Evolutionary conservation across 768 basidiomycete genomes (phyloP), one percentile per base, ranked within the genome.

Genomic region (Termitomyces titanicus): DNA sequence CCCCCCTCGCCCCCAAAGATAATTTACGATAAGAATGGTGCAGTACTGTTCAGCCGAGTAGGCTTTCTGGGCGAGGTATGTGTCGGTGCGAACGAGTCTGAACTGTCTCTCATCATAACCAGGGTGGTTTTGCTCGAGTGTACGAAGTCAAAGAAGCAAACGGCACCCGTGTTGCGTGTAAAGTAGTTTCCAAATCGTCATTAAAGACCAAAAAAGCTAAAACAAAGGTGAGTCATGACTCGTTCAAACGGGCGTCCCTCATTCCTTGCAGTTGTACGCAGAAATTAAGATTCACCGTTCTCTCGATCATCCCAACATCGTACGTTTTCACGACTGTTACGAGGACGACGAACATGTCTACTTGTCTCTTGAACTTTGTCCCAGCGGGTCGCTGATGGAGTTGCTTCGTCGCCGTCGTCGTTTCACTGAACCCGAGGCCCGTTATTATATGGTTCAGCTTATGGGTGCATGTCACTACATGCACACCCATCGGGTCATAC

Each of bases 241-340:
- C 18, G 7, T 29, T 15, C 18, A 33, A 22, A 22, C 12, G n/a
- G 29, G 27, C 15, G 10, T 18, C 12, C 8, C 34, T 51, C 44
- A 50, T 25, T 1, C 18, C 7, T 25, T 44, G 29, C 33, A 98
- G 96, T 83, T 99, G 44, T 99, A 94, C 66, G 95, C 96, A 57
- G 96, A 99, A 79, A 99, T 99, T 65, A 97, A 96, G 78, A 93
- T 99, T 46, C 96, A 99, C 71, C 85, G 88, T 57, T 87, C 92
- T 13, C 81, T 99, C 45, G 72, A 83, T 24, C 96, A 98, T 63
- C 91, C 94, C 17, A 95, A 99, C 70, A 92, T 99, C 59, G 94
- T 98, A 49, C 72, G 75, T 11, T 98, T 98, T 70, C 79, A 87
- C 49, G 94, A 97, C 61, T 96, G 94, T 70, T 98, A 98, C 65